Conservation (phyloP, 257 asterid genomes). For the Solanum rostratum region DNA sequence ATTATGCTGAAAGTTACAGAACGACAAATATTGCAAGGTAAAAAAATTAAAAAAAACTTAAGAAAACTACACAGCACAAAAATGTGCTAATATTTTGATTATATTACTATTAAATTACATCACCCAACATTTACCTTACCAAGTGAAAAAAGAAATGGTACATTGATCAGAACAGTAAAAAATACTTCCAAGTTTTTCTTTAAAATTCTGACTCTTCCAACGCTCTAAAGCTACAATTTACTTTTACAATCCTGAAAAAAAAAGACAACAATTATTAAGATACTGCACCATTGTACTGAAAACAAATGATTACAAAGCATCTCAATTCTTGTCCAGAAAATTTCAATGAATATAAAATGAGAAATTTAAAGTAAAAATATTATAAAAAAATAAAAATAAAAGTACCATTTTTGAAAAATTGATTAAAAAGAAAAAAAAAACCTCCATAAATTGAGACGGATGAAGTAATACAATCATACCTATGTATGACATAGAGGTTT, state of each 20-base stretch:
- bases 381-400: neutral
- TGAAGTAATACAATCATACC: too few species aligned
- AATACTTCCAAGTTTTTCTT: neutral
- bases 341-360: neutral
- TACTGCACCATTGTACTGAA: neutral
- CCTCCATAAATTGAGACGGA: neutral
- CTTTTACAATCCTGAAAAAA: neutral
- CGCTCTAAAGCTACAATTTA: neutral
- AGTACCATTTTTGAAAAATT: too few species aligned
- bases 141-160: neutral
- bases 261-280: neutral
- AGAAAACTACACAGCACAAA: neutral
- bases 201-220: neutral
- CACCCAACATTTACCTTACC: neutral
- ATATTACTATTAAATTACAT: neutral
- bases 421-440: neutral
- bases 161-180: neutral
- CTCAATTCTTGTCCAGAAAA: neutral
- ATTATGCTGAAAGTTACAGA: too few species aligned
- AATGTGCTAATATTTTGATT: neutral
- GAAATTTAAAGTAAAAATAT: neutral
- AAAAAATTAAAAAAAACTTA: neutral
- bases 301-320: neutral
- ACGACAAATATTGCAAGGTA: too few species aligned
- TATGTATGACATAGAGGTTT: neutral